Conservation (phyloP, 257 asterid genomes). For the Misopates orontium region DNA sequence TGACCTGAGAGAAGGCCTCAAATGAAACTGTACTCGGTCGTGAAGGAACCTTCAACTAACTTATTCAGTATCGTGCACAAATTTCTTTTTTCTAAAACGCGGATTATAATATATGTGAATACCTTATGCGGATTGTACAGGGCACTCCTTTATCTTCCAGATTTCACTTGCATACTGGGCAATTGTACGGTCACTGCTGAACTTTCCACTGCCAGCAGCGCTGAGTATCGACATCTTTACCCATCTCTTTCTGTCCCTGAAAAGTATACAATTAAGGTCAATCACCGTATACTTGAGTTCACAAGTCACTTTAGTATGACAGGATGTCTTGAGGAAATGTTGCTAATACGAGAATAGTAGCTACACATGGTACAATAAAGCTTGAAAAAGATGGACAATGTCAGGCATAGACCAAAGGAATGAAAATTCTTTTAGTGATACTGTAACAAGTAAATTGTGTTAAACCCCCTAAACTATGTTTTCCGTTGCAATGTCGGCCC, state of each 20-base stretch:
- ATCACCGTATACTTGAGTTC: not conserved
- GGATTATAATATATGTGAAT: not conserved
- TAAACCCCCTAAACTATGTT: no score
- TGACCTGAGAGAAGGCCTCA: not conserved
- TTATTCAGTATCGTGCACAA: not conserved
- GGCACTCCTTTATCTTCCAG: slow-evolving; percentile 73
- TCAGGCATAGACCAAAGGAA: not conserved
- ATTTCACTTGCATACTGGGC: slow-evolving; percentile 87
- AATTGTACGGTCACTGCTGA: slow-evolving; percentile 95
- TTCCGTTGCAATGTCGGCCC: no score
- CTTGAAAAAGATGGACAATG: not conserved
- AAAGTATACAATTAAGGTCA: slow-evolving; percentile 16
- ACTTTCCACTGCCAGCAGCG: slow-evolving; percentile 94
- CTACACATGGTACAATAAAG: not conserved
- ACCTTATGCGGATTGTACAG: slow-evolving; percentile 40
- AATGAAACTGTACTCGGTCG: not conserved
- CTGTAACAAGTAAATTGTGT: no score
- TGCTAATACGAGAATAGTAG: not conserved
- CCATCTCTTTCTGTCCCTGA: slow-evolving; percentile 97
- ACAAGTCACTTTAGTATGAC: not conserved
- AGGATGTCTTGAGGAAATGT: no score
- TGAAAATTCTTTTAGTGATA: no score
- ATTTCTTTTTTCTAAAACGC: not conserved
- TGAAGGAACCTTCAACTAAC: not conserved
- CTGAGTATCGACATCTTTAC: slow-evolving; percentile 91